Base-by-base conservation (phyloP, 108 stramenopile species). In the Pseudonitzschia multistriata region DNA sequence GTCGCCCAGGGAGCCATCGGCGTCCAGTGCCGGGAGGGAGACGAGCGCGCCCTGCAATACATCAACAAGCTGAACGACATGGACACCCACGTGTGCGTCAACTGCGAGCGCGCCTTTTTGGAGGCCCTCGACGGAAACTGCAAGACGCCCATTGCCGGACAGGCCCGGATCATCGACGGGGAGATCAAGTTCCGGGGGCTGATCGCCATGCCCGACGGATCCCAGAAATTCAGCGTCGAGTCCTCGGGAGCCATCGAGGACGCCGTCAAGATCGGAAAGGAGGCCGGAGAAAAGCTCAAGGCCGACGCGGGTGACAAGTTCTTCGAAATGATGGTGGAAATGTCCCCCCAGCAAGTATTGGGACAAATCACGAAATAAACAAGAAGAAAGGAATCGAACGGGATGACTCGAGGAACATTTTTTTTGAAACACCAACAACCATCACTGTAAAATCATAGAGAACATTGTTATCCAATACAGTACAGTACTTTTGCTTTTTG, bases 1-100 rank as follows among this genome's bases (percentile, higher is more conserved):
- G 99, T 99, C 36, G 96, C 98, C 3, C 99, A 99, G 77, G 99
- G 99, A 49, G 98, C 99, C 69, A 98, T 99, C 79, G 99, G 98
- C 62, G 97, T 99, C 62, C 98, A 99, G 81, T 98, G 99, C 83
- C 89, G 97, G 67, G 76, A 71, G 19, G 97, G 97, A 78, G 98
- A 98, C 74, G 93, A 87, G 33, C 79, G 88, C 27, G 79, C 83
- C 49, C 81, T 97, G 71, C 91, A 89, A 61, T 97, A 98, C 74
- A 89, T 98, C 63, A 85, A 78, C 6, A 95, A 89, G n/a, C 73
- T 98, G 72, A 97, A 97, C 62, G 85, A 97, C 78, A 67, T 82
- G 45, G 92, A 95, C 30, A 97, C 98, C 0, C 91, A 96, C 68
- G 81, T 93, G 0, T 95, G 97, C 63, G 98, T 99, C 54, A 90